Base-by-base conservation (phyloP, 2,329 filamentous ascomycete genomes). In the Fusarium sublunatum region DNA sequence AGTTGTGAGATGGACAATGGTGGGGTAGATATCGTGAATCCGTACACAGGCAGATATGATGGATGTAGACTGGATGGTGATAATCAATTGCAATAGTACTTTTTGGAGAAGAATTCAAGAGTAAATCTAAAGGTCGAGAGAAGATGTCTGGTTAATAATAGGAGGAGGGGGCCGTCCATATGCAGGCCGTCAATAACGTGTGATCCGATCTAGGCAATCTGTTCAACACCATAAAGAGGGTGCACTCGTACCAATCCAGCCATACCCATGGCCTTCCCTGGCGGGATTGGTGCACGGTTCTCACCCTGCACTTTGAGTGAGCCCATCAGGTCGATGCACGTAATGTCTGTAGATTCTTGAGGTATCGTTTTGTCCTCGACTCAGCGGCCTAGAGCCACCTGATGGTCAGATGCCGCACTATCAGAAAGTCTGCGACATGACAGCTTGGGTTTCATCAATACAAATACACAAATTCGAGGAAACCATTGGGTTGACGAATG, bases 271-370 rank as follows among this genome's bases (percentile, higher is more conserved):
- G 61, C 65, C 70, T 71, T 69, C 65, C 69, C 67, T 71, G 67
- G 69, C 62, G 68, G 70, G 69, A 61, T 70, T 53, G 60, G 67
- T 56, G 69, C 69, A 71, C 69, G 67, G 69, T 61, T 69, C 67
- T 58, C 59, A 67, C 57, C 62, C 61, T 58, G 68, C 58, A 55
- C 69, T 58, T 46, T 47, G 55, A 61, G 58, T 70, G 69, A 71
- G 69, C 69, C 67, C 69, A 71, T 71, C 46, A 69, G 56, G 60
- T 64, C 32, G 55, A 58, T 62, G 69, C 69, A 70, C 58, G 69
- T 69, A 70, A 71, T 69, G 60, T 53, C 61, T 58, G 43, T 64
- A 66, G 59, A 57, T 54, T 65, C 63, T 63, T 43, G 55, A 55
- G 57, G 45, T 45, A 58, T 63, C 43, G 46, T 61, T 54, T 55